Percentiles rank a stretch among this genome's conserved stretches.
These are phyloP conservation scores for Alternaria sp. DNA, from an alignment of 2,329 filamentous ascomycete species.

Conservation along the genomic window DNA sequence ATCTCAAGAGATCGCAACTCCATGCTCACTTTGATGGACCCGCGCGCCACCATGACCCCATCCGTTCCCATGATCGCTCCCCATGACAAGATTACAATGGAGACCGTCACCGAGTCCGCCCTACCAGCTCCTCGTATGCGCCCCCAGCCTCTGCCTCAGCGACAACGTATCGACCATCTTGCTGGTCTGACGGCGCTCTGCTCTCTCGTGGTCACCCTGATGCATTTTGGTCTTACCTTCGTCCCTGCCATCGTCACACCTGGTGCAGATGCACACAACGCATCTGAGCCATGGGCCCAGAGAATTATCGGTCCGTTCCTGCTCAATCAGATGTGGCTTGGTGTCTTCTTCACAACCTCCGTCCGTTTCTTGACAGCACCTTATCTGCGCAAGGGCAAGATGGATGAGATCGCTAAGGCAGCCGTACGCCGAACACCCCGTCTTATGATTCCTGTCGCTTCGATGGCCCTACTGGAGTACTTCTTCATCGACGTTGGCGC, in stretches of 20 bases:
- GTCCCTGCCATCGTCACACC: conserved; percentile 47
- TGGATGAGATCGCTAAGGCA: conserved; percentile 54
- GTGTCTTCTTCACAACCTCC: conserved; percentile 58
- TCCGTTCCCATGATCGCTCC: not conserved
- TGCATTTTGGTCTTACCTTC: conserved; percentile 56
- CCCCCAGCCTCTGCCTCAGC: conserved; percentile 30
- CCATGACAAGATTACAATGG: conserved; percentile 36
- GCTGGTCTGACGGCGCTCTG: conserved; percentile 55
- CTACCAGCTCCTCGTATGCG: conserved; percentile 39
- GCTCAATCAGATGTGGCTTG: conserved; percentile 57
- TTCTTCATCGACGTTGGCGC: conserved; percentile 56
- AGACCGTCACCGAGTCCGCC: conserved; percentile 38
- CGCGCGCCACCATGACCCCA: not conserved
- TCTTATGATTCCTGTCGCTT: conserved; percentile 55
- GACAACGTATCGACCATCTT: conserved; percentile 54
- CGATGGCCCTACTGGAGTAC: conserved; percentile 55
- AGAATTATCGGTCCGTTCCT: conserved; percentile 54
- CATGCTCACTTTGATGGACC: conserved; percentile 22
- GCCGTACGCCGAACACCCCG: conserved; percentile 54
- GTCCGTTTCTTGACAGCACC: conserved; percentile 54
- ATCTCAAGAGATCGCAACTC: conserved; percentile 13
- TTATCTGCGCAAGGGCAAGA: conserved; percentile 53
- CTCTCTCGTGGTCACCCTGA: conserved; percentile 54
- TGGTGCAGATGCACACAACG: conserved; percentile 46
- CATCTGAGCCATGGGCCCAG: conserved; percentile 51